These are phyloP conservation scores for Candida koratica DNA, from an alignment of 805 yeast genomes.

Conservation along the genomic window DNA sequence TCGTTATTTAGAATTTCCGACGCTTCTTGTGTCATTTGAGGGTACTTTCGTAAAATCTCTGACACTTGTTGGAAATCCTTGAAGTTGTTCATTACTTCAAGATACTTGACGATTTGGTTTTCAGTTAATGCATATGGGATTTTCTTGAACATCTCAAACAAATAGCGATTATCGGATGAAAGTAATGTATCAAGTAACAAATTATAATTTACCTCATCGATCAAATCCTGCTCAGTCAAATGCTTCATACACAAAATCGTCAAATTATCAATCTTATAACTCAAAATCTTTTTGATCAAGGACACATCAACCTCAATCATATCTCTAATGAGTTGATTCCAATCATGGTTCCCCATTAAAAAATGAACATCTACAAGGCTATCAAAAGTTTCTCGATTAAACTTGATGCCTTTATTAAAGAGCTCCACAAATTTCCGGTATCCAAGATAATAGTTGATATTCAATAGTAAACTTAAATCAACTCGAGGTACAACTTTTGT, in stretches of 20 bases:
- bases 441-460: slow-evolving; percentile 26
- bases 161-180: slow-evolving; percentile 10
- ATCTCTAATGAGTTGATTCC: slow-evolving; percentile 9
- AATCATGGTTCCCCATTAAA: slow-evolving; percentile 12
- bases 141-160: slow-evolving; percentile 9
- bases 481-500: slow-evolving; percentile 10
- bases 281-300: slow-evolving; percentile 9
- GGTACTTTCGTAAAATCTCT: background rate
- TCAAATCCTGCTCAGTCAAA: background rate
- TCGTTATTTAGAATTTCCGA: slow-evolving; percentile 5
- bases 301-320: slow-evolving; percentile 4
- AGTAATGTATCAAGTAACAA: background rate
- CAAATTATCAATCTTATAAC: slow-evolving; percentile 16
- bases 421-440: slow-evolving; percentile 21
- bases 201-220: slow-evolving; percentile 4
- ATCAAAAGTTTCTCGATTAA: slow-evolving; percentile 30
- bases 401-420: slow-evolving; percentile 30
- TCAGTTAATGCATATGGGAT: slow-evolving; percentile 5
- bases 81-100: slow-evolving; percentile 7
- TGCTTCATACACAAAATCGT: slow-evolving; percentile 10
- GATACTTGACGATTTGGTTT: slow-evolving; percentile 7
- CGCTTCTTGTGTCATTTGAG: slow-evolving; percentile 1
- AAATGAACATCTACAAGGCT: slow-evolving; percentile 29
- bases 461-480: slow-evolving; percentile 28
- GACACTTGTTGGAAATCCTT: slow-evolving; percentile 3